phyloP scores from a whole-genome alignment of 306 rosid species.

The Lathyrus aphaca region DNA sequence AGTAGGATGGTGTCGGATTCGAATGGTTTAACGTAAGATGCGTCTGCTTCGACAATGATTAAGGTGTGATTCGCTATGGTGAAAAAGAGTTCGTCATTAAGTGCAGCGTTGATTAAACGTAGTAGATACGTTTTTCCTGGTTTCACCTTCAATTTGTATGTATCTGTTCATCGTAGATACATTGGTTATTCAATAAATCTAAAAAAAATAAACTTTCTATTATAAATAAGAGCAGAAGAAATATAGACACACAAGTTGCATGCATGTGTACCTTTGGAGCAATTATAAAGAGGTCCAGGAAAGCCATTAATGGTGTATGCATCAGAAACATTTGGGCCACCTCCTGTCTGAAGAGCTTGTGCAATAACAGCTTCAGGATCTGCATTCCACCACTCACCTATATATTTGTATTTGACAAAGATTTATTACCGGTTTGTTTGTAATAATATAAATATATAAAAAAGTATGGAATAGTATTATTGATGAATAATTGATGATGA shows the following conservation, averaged over 20 bases:
- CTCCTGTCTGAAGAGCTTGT: slow-evolving; percentile 69
- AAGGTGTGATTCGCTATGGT: slow-evolving; percentile 78
- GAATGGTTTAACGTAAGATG: slow-evolving; percentile 64
- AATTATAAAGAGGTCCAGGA: slow-evolving; percentile 75
- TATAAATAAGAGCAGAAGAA: no score
- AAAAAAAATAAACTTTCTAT: no score
- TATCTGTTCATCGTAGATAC: slow-evolving; percentile 40
- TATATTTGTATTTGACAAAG: neutral
- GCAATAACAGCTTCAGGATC: slow-evolving; percentile 65
- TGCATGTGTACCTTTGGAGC: slow-evolving; percentile 53
- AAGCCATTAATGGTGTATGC: slow-evolving; percentile 74
- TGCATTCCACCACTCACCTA: slow-evolving; percentile 84
- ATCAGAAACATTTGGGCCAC: slow-evolving; percentile 76
- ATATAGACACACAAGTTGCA: neutral
- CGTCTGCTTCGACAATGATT: slow-evolving; percentile 68
- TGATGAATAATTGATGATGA: neutral
- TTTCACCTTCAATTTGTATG: slow-evolving; percentile 64
- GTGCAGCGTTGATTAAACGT: slow-evolving; percentile 78
- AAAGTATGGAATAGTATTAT: no score
- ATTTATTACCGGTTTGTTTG: neutral
- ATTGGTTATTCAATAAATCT: no score
- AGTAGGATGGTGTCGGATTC: slow-evolving; percentile 46
- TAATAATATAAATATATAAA: no score
- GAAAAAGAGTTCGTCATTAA: slow-evolving; percentile 79
- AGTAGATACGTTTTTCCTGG: slow-evolving; percentile 74